Percentiles rank a stretch among this genome's conserved stretches.
phyloP scores from a whole-genome alignment of 2,329 filamentous ascomycete species.

The Hymenoscyphus fructigenus region DNA sequence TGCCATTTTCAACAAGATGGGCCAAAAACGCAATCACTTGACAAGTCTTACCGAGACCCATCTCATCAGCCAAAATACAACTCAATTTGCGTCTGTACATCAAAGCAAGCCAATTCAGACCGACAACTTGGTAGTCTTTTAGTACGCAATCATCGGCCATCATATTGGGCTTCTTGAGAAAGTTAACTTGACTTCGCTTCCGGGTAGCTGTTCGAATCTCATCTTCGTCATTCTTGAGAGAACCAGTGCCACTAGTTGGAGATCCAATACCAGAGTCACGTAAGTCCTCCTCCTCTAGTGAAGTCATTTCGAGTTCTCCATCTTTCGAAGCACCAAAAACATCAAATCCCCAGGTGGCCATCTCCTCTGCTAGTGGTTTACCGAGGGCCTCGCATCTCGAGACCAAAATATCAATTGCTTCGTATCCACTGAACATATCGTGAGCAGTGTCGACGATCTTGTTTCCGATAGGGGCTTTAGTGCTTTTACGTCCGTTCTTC shows the following conservation, averaged over 20 bases:
- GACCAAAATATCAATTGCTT: conserved; percentile 81
- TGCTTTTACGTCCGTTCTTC: conserved; percentile 50
- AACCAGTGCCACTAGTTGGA: conserved; percentile 45
- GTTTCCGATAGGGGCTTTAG: conserved; percentile 57
- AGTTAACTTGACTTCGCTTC: conserved; percentile 30
- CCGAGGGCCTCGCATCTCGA: conserved; percentile 72
- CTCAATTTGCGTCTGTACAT: conserved; percentile 78
- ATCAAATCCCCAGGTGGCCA: conserved; percentile 68
- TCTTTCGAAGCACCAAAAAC: conserved; percentile 58
- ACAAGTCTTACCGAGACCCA: conserved; percentile 95
- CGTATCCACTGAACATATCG: conserved; percentile 76
- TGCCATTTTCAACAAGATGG: conserved; percentile 70
- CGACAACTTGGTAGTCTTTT: conserved; percentile 92
- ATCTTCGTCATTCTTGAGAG: conserved; percentile 40
- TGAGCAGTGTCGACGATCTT: conserved; percentile 65
- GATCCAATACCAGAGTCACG: conserved; percentile 70
- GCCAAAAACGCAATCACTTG: conserved; percentile 92
- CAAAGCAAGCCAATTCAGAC: conserved; percentile 89
- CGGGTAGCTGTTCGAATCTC: conserved; percentile 37
- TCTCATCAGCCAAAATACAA: conserved; percentile 94
- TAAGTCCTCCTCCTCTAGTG: conserved; percentile 42
- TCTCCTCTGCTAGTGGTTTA: conserved; percentile 61
- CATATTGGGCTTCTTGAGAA: conserved; percentile 60
- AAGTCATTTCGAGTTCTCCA: conserved; percentile 57
- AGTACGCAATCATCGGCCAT: conserved; percentile 77